phyloP scores from a whole-genome alignment of 1,284 basidiomycete genomes.

The Cryptococcus sp. region DNA sequence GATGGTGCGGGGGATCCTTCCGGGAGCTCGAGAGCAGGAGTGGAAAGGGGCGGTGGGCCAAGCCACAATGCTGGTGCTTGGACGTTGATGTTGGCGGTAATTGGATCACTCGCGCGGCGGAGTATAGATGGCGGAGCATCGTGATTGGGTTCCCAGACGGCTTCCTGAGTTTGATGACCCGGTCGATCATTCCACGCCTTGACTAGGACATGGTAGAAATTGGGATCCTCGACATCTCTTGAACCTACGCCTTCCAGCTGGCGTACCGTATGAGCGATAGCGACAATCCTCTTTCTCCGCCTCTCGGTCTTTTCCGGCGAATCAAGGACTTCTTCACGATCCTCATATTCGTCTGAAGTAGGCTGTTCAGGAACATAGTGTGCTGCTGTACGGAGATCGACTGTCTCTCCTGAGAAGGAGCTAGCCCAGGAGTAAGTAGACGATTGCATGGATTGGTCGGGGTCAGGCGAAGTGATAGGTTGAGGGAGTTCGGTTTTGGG shows the following conservation, averaged over 20 bases:
- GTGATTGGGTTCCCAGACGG: constrained; percentile 12
- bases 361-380: constrained; percentile 27
- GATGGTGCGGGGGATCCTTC: constrained; percentile 5
- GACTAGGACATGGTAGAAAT: constrained; percentile 25
- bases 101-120: background rate
- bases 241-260: constrained; percentile 38
- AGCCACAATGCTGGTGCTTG: constrained; percentile 10
- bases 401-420: constrained; percentile 38
- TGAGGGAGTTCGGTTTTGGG: background rate
- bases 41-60: constrained; percentile 5
- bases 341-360: constrained; percentile 2
- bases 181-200: constrained; percentile 37
- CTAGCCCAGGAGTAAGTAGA: constrained; percentile 41
- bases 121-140: constrained; percentile 5
- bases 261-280: constrained; percentile 37
- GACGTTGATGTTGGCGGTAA: background rate
- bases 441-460: constrained; percentile 20
- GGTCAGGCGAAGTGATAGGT: background rate
- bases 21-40: background rate
- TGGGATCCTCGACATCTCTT: constrained; percentile 35
- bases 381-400: constrained; percentile 32
- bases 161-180: constrained; percentile 11
- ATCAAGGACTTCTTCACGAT: constrained; percentile 12
- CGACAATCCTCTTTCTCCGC: constrained; percentile 32
- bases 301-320: constrained; percentile 24